phyloP scores from a whole-genome alignment of 768 basidiomycete genomes.

The Amanita muscaria region DNA sequence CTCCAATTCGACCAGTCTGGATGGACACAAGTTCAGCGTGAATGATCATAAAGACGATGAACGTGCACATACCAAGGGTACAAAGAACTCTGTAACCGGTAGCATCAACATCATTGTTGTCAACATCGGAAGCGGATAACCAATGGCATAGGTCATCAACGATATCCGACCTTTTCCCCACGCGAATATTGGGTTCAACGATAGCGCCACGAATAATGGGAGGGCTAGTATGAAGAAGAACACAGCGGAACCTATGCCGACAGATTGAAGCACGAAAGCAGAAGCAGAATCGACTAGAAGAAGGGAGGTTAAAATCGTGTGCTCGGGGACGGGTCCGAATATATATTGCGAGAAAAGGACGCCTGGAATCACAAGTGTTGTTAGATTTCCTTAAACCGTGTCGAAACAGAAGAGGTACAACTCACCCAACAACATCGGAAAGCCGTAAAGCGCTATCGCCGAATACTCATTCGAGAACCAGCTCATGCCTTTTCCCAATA shows the following conservation, averaged over 20 bases:
- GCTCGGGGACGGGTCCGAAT: conserved; percentile 47
- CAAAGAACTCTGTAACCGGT: conserved; percentile 76
- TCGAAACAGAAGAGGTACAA: conserved; percentile 9
- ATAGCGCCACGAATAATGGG: conserved; percentile 48
- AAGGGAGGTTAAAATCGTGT: conserved; percentile 48
- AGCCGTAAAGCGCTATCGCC: conserved; percentile 62
- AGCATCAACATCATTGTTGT: conserved; percentile 49
- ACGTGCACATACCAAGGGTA: conserved; percentile 57
- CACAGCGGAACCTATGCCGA: conserved; percentile 69
- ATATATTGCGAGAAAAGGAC: conserved; percentile 54
- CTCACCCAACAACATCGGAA: conserved; percentile 64
- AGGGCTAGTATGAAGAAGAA: conserved; percentile 57
- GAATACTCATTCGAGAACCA: conserved; percentile 77
- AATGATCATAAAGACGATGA: not conserved
- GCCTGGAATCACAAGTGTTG: conserved; percentile 43
- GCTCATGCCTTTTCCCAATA: conserved; percentile 64
- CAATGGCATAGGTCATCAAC: conserved; percentile 56
- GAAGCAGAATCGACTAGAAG: conserved; percentile 50
- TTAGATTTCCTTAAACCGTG: too few relatives aligned
- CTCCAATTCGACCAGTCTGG: conserved; percentile 77
- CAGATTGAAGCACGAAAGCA: conserved; percentile 52
- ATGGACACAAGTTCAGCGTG: too few relatives aligned
- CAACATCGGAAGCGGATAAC: conserved; percentile 44
- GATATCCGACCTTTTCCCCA: conserved; percentile 28
- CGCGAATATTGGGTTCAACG: conserved; percentile 37